Evolutionary conservation across 306 rosid species (phyloP), one percentile per base, ranked within the genome.

Genomic region (Acacia crassicarpa): DNA sequence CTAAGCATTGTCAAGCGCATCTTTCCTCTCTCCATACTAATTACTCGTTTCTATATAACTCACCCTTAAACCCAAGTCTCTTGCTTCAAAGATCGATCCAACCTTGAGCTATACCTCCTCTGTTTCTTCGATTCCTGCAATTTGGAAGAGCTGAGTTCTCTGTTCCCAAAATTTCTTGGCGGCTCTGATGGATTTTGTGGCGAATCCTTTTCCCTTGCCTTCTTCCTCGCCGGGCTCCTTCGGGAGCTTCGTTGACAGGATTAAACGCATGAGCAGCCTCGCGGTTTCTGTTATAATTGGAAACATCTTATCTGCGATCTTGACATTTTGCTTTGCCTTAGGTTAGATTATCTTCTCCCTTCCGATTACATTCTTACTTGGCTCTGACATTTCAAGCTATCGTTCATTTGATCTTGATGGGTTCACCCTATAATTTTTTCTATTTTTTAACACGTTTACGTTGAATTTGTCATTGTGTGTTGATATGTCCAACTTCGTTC

Each of bases 321-420:
- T 96, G 87, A 96, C 99, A 61, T 93, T 96, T 74, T 95, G 92
- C 89, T 96, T 96, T 70, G 99, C 99, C 32, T 85, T 96, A 87
- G 99, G 99, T 96, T 81, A 11, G 89, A 80, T 40, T 72, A 69
- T 62, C 35, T 16, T 54, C 16, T 32, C 16, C 66, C 67, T 67
- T 62, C 17, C 8, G 9, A 27, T 77, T 63, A 13, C 59, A 43
- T 74, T 54, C 53, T 20, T 43, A 30, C 53, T 58, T 43, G 11
- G 33, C 53, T 30, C 10, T 48, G 35, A 2, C 66, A 59, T 46
- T 67, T 78, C 20, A 1, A 4, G 2, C 2, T 4, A 15, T 53
- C 0, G 40, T 77, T 82, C 77, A 76, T 87, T 78, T 72, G 73
- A 70, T 72, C 62, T 59, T 1, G 49, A 13, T 71, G 79, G 71